phyloP scores from a whole-genome alignment of 1,139 yeast species.

The Taphrina communis region DNA sequence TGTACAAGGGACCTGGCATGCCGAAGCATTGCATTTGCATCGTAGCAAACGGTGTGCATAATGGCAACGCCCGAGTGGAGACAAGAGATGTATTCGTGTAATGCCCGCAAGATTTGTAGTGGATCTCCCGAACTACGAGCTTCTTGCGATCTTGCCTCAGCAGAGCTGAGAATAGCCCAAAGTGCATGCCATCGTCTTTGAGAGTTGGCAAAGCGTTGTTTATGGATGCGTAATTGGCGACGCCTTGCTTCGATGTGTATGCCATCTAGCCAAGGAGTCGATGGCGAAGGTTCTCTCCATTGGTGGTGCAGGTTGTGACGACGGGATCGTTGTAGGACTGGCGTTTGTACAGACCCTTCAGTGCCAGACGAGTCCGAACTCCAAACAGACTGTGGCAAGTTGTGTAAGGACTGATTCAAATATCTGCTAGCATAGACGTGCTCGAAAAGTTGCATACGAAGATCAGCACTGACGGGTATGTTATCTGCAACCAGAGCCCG shows the following conservation, averaged over 20 bases:
- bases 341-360: neutral
- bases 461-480: neutral
- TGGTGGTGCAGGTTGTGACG: neutral
- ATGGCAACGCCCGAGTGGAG: neutral
- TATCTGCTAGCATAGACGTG: neutral
- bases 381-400: slow-evolving; percentile 1
- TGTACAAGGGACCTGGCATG: neutral
- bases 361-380: neutral
- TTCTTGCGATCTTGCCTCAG: neutral
- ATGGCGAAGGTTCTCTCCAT: neutral
- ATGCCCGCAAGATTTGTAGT: neutral
- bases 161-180: neutral
- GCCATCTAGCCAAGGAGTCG: neutral
- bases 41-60: neutral
- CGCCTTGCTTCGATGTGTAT: neutral
- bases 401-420: neutral
- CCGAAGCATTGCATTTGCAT: slow-evolving; percentile 1
- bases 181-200: neutral
- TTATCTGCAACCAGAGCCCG: neutral
- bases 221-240: neutral
- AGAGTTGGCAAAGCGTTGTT: neutral
- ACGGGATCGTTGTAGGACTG: neutral
- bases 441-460: slow-evolving; percentile 3
- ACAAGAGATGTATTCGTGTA: neutral
- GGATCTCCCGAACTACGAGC: neutral